Evolutionary conservation across 176 grass and related monocot species (phyloP).

Genomic region (Triticum dicoccoides): DNA sequence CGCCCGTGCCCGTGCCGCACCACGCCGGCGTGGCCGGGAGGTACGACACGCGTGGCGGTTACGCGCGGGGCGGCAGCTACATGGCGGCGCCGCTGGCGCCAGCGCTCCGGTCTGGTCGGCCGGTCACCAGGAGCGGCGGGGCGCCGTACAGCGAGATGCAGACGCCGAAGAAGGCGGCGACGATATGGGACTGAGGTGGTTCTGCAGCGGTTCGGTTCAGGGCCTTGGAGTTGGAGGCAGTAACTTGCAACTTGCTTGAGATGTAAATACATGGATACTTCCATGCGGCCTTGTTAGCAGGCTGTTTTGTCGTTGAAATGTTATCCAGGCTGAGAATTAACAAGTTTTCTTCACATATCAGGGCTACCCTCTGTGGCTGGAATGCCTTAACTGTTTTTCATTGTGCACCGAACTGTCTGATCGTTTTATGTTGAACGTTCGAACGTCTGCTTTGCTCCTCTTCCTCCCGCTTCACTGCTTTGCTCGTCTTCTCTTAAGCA

Average conservation of each 20-base stretch:
- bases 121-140: constrained; percentile 19
- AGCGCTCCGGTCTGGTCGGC: not conserved
- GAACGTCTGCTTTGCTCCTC: not conserved
- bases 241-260: constrained; percentile 14
- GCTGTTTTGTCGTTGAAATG: constrained; percentile 1
- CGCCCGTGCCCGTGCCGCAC: not conserved
- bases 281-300: constrained; percentile 23
- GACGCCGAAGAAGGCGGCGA: constrained; percentile 26
- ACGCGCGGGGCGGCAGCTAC: constrained; percentile 28
- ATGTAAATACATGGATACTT: constrained; percentile 41
- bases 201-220: too few relatives aligned
- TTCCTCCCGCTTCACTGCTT: too few relatives aligned
- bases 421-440: not conserved
- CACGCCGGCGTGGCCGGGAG: constrained; percentile 3
- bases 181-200: constrained; percentile 37
- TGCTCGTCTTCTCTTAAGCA: too few relatives aligned
- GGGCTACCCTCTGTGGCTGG: not conserved
- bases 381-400: not conserved
- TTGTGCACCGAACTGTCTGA: not conserved
- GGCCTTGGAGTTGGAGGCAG: not conserved
- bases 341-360: not conserved
- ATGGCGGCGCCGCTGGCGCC: constrained; percentile 17
- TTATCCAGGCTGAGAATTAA: constrained; percentile 24
- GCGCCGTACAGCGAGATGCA: constrained; percentile 36
- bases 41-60: constrained; percentile 27